Conservation (phyloP, 345 rosid species). For the Gossypium sturtianum region DNA sequence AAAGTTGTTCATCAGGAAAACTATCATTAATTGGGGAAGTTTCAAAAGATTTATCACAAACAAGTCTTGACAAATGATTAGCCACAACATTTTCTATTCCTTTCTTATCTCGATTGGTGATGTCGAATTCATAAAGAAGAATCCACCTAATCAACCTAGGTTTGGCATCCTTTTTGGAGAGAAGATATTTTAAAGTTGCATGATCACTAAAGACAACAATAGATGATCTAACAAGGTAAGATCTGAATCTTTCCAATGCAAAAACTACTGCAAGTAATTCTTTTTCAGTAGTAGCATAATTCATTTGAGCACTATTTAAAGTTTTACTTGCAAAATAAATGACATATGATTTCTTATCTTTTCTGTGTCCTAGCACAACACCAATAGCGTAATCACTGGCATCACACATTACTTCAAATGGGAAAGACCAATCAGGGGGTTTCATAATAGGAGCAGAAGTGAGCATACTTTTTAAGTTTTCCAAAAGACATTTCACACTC, state of each 20-base stretch:
- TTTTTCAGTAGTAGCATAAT: background rate
- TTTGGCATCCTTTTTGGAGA: background rate
- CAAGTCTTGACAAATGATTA: background rate
- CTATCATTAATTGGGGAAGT: background rate
- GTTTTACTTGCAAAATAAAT: too few relatives aligned
- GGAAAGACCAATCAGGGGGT: too few relatives aligned
- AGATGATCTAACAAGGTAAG: background rate
- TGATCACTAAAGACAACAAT: background rate
- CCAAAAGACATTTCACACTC: too few relatives aligned
- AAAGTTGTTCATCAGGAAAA: background rate
- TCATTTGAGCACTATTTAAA: background rate
- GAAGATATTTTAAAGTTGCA: background rate
- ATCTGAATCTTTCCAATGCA: background rate
- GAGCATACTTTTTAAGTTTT: too few relatives aligned
- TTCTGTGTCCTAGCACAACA: too few relatives aligned
- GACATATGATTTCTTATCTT: too few relatives aligned
- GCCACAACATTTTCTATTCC: background rate
- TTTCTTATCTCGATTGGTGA: background rate
- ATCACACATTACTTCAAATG: too few relatives aligned
- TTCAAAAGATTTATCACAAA: background rate
- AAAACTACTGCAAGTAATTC: background rate
- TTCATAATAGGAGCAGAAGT: rapidly evolving
- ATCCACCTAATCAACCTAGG: background rate
- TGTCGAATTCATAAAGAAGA: background rate
- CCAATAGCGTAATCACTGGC: too few relatives aligned